Conservation (phyloP, 2,329 filamentous ascomycete species). For the Emydomyces testavorans region DNA sequence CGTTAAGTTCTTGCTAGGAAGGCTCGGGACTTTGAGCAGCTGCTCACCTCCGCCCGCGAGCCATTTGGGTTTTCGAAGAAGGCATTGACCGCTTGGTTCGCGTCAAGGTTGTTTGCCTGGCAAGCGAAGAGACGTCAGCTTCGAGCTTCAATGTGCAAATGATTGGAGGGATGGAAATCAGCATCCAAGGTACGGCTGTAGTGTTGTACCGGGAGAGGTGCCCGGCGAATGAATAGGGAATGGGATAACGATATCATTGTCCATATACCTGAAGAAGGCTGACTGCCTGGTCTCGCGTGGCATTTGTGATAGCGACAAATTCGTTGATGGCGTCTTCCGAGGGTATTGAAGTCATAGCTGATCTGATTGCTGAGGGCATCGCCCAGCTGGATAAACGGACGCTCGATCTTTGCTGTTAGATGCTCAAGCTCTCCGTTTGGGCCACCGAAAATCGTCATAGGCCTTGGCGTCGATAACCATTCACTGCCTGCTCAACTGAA, state of each 20-base stretch:
- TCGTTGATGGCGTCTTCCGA: constrained; percentile 32
- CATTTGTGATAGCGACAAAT: constrained; percentile 34
- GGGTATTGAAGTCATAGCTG: constrained; percentile 13
- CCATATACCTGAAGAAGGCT: constrained; percentile 31
- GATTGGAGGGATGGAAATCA: not conserved
- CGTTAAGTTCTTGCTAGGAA: constrained; percentile 19
- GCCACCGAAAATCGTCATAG: not conserved
- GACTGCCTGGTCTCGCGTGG: constrained; percentile 31
- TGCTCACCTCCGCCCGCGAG: constrained; percentile 25
- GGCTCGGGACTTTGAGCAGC: not conserved
- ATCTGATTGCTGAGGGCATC: not conserved
- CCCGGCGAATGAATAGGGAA: not conserved
- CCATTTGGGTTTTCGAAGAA: constrained; percentile 36
- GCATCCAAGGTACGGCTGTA: not conserved
- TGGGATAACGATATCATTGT: not conserved
- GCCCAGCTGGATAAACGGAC: not conserved
- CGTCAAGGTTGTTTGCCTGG: constrained; percentile 37
- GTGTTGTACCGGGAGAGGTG: not conserved
- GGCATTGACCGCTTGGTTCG: constrained; percentile 38
- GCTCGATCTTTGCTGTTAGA: not conserved
- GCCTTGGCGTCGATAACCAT: not conserved
- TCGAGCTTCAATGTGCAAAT: not conserved
- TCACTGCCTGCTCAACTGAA: not conserved
- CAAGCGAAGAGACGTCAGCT: not conserved
- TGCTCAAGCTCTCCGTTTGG: not conserved